Evolutionary conservation across 192 early-diverging fungal species (phyloP), one percentile per base, ranked within the genome.

Genomic region (Lobosporangium transversale): DNA sequence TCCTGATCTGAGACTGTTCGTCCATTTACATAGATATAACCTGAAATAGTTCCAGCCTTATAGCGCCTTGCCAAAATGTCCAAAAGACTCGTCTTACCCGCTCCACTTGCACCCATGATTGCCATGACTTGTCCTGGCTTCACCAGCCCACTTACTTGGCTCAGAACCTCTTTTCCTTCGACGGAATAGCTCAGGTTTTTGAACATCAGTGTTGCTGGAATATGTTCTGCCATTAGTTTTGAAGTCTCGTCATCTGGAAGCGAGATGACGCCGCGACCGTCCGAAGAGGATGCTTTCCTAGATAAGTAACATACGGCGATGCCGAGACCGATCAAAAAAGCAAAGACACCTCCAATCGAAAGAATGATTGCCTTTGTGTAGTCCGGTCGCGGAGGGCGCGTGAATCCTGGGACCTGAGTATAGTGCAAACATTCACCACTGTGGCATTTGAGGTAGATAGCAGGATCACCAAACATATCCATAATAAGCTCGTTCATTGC

Each of bases 31-130:
- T 89, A 81, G 18, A 96, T 89, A 44, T 90, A 84, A 7, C 97
- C 95, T 27, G 83, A 76, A 17, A 94, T 85, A 1, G 62, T 80
- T 47, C 91, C 88, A 32, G 86, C 73, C 62, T 92, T 89, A 78
- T 88, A 83, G 65, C 95, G 80, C 5, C 87, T 82, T 0, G 96
- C 95, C 21, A 98, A 83, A 63, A 98, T 94, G 71, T 98, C 94
- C 40, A 98, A 80, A 50, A 96, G 81, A 30, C 90, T 95, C 14
- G 96, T 95, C 73, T 98, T 98, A 12, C 96, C 96, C 0, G 96
- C 96, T 5, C 94, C 94, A 21, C 93, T 94, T 11, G 91, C 92
- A 8, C 95, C 96, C 87, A 98, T 92, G 33, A 98, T 93, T 14
- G 95, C 96, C 86, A 95, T 88, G 9, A 98, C 88, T 62, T 97